phyloP scores from a whole-genome alignment of 78 protist genomes.

The Dictyostelium brefeldianum region DNA sequence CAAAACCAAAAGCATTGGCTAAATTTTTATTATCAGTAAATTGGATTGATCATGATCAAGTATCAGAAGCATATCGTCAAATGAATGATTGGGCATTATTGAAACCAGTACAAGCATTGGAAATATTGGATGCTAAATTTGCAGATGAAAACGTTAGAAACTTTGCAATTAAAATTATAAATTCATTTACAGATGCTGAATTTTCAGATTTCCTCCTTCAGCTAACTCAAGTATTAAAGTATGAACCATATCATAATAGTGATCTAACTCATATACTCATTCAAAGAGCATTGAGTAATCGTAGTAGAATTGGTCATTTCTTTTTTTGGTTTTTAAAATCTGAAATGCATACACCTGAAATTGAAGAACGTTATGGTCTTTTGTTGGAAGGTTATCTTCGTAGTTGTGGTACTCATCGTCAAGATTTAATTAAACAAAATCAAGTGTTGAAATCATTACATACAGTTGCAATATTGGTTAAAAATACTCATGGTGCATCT shows the following conservation, averaged over 20 bases:
- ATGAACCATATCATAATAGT: conserved; percentile 89
- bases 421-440: conserved; percentile 72
- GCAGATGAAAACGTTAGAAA: conserved; percentile 87
- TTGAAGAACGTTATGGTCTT: conserved; percentile 93
- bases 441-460: conserved; percentile 38
- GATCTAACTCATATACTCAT: conserved; percentile 82
- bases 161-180: conserved; percentile 87
- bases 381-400: conserved; percentile 92
- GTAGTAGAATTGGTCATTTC: conserved; percentile 81
- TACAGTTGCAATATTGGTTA: conserved; percentile 39
- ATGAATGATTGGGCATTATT: conserved; percentile 69
- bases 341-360: conserved; percentile 90
- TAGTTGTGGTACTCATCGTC: conserved; percentile 85
- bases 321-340: conserved; percentile 93
- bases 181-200: conserved; percentile 80
- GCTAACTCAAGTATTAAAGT: conserved; percentile 88
- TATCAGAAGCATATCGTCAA: conserved; percentile 41
- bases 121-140: conserved; percentile 89
- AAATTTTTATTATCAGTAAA: conserved; percentile 52
- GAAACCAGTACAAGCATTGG: conserved; percentile 70
- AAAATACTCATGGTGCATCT: conserved; percentile 9
- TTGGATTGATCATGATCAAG: conserved; percentile 70
- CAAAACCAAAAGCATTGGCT: conserved; percentile 62
- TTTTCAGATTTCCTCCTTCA: conserved; percentile 89
- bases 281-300: conserved; percentile 78